A percentile compares a stretch with the other conserved stretches of the same genome.
Evolutionary conservation across 2,329 filamentous ascomycete genomes (phyloP).

Genomic region (Stemphylium beticola): DNA sequence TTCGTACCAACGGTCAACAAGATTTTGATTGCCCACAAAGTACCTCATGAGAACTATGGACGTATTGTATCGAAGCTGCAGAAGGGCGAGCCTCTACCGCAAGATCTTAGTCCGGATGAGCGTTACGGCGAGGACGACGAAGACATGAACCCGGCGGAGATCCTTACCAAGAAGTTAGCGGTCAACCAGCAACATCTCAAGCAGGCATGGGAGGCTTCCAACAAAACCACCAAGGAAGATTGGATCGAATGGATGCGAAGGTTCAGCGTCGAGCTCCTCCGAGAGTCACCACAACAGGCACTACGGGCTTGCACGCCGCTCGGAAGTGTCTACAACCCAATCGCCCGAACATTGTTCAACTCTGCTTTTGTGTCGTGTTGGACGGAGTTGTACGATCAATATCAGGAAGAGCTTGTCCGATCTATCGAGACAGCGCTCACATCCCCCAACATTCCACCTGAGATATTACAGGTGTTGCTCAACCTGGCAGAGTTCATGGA

Average conservation of each 20-base stretch:
- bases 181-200: constrained; percentile 98
- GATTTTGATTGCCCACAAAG: constrained; percentile 75
- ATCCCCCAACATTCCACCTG: constrained; percentile 92
- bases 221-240: constrained; percentile 96
- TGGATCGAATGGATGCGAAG: constrained; percentile 99
- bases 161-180: constrained; percentile 89
- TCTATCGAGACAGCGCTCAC: constrained; percentile 96
- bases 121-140: constrained; percentile 79
- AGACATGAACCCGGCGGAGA: constrained; percentile 81
- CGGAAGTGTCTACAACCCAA: constrained; percentile 86
- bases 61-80: constrained; percentile 90
- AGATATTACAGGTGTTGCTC: constrained; percentile 89
- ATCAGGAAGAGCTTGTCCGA: constrained; percentile 93
- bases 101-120: constrained; percentile 87
- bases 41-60: constrained; percentile 90
- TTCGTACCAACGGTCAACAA: constrained; percentile 96
- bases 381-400: constrained; percentile 96
- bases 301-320: constrained; percentile 90
- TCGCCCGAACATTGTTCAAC: constrained; percentile 95
- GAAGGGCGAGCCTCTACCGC: constrained; percentile 92
- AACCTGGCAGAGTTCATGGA: constrained; percentile 99
- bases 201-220: constrained; percentile 93
- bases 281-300: constrained; percentile 95
- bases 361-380: constrained; percentile 99
- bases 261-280: constrained; percentile 92